Conservation (phyloP, 345 rosid species). For the Ceriops tagal region DNA sequence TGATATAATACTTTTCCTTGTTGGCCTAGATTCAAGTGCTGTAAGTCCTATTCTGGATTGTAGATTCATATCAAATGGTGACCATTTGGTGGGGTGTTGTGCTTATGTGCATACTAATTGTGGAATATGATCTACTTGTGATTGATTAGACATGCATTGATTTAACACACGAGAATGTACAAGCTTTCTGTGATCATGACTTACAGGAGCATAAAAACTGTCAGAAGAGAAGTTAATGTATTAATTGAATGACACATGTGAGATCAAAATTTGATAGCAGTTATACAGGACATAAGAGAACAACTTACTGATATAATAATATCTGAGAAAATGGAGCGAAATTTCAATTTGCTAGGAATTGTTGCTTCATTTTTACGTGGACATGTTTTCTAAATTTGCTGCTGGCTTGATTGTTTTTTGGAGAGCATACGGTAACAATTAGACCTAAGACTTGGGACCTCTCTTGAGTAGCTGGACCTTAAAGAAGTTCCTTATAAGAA, state of each 20-base stretch:
- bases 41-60: slow-evolving; percentile 45
- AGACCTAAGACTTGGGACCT: too few species aligned
- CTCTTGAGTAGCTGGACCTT: too few species aligned
- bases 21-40: slow-evolving; percentile 92
- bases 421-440: not conserved
- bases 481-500: too few species aligned
- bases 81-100: not conserved
- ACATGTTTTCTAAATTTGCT: not conserved
- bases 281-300: not conserved
- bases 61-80: not conserved
- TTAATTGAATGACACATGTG: not conserved
- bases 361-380: not conserved
- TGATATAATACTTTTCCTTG: slow-evolving; percentile 64
- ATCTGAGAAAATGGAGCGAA: not conserved
- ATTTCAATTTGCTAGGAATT: not conserved
- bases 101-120: not conserved
- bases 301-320: not conserved
- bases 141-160: not conserved
- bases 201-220: not conserved
- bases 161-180: too few species aligned
- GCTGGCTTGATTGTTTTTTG: not conserved
- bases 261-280: not conserved
- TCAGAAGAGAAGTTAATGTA: slow-evolving; percentile 3
- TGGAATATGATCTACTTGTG: not conserved
- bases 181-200: slow-evolving; percentile 4